Evolutionary conservation across 108 stramenopile genomes (phyloP), one percentile per base, ranked within the genome.

Genomic region (Conticribra weissflogii): DNA sequence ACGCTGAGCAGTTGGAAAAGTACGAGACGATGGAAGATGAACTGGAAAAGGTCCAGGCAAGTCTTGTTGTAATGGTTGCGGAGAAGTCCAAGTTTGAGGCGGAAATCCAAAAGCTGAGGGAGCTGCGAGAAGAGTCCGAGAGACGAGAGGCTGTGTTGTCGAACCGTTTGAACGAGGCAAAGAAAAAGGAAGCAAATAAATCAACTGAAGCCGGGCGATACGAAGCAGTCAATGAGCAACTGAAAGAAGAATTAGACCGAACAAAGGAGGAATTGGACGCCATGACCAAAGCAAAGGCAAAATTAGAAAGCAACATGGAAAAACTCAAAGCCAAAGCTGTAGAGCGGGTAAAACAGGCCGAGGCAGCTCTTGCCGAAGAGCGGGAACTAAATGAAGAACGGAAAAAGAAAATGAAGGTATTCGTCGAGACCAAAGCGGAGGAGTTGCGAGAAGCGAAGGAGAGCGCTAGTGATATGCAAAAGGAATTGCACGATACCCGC

Each of bases 341-440:
- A 31, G 76, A 74, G 41, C 55, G 84, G 25, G 73, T 83, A 14
- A 78, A 81, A 67, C 81, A 88, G 47, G 65, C 86, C n/a, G 93
- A 94, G 60, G 64, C 65, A 1, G 76, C 86, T 0, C 78, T 94
- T 3, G 46, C 62, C 12, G 86, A 89, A 47, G 90, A 94, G 65
- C 81, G 86, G 29, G 79, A 79, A 47, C 78, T 94, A 9, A 91
- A 94, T 61, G 86, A 89, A 31, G 90, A 94, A 57, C 72, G 93
- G 21, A 94, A 94, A 57, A 75, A 76, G 60, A 91, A 91, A 75
- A 94, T 94, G 93, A 94, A 89, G 60, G 51, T 61, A 21, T 93
- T 94, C 61, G 87, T 94, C 51, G 90, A 94, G 66, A 81, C 84
- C 34, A 94, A 91, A 56, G 71, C 85, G n/a, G 93, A 94, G 32